These are phyloP conservation scores for Xylariaceae sp. DNA, from an alignment of 2,329 filamentous ascomycete species.

Conservation along the genomic window DNA sequence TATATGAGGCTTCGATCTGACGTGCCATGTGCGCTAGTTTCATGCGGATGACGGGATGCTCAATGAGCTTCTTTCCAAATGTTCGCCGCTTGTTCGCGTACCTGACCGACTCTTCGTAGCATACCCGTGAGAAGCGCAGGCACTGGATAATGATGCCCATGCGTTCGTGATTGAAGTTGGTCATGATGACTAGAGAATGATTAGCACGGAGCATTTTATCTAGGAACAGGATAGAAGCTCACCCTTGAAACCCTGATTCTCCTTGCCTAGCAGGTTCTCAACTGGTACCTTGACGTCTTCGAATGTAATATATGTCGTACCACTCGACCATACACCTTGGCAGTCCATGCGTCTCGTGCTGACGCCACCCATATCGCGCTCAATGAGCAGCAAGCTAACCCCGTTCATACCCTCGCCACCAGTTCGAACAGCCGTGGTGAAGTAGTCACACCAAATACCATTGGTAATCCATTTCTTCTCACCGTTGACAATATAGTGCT, in stretches of 20 bases:
- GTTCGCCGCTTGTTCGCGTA: conserved; percentile 97
- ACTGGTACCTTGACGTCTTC: conserved; percentile 99
- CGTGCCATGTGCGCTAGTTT: conserved; percentile 98
- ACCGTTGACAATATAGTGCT: conserved; percentile 99
- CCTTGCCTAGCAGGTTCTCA: conserved; percentile 97
- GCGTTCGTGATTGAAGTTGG: conserved; percentile 99
- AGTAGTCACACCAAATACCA: conserved; percentile 95
- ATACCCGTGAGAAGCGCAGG: conserved; percentile 92
- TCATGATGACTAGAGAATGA: conserved; percentile 80
- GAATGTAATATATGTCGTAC: conserved; percentile 97
- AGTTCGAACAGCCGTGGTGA: conserved; percentile 94
- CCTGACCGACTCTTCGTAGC: conserved; percentile 94
- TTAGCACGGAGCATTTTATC: not conserved
- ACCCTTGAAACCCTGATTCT: conserved; percentile 96
- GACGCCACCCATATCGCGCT: conserved; percentile 83
- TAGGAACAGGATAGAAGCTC: conserved; percentile 27
- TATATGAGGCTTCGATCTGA: conserved; percentile 95
- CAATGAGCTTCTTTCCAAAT: conserved; percentile 94
- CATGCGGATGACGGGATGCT: conserved; percentile 95
- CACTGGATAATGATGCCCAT: conserved; percentile 99
- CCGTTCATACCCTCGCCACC: conserved; percentile 91
- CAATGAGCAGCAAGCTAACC: conserved; percentile 87
- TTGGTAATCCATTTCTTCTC: conserved; percentile 99
- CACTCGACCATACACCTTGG: conserved; percentile 94
- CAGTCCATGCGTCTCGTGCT: conserved; percentile 96